Base-by-base conservation (phyloP, 2,329 filamentous ascomycete species). In the Neobulgaria alba region DNA sequence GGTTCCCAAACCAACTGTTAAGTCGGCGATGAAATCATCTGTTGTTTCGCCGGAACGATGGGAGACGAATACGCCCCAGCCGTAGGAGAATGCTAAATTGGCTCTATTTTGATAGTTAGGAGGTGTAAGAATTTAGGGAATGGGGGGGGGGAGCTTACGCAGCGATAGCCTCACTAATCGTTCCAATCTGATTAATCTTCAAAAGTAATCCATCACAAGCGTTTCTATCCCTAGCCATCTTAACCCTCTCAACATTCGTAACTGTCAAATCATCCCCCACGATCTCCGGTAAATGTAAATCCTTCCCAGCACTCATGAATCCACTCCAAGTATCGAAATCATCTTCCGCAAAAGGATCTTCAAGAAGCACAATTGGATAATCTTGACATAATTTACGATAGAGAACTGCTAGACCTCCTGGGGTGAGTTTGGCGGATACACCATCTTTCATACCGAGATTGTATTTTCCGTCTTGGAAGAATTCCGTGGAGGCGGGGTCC, bases 131-230 rank as follows among this genome's bases (percentile, higher is more conserved):
- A 15, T 10, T 31, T 5, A 12, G 30, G 29, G 10, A 38, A 21
- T 9, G 15, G 16, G 15, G 16, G 18, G 29, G 21, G 36, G 20
- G 12, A 15, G 55, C 59, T 39, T 50, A 64, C 61, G 63, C 63
- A 26, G 51, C 53, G 29, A 67, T 61, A 23, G 62, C 56, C 43
- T 67, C 64, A 10, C 52, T 62, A 7, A 67, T 55, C 8, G 60
- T 65, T 1, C 65, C 64, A 19, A 67, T 66, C 49, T 67, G 62
- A 48, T 67, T 66, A 35, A 66, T 54, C 51, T 67, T 67, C 20
- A 67, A 49, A 23, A 67, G 45, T 50, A 67, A 52, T 5, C 59
- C 51, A 50, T 67, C 61, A 47, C 63, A 67, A 7, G 63, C 65
- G 29, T 57, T 52, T 45, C 59, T 61, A 34, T 63, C 51, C n/a